A percentile compares a stretch with the other conserved stretches of the same genome.
These are phyloP conservation scores for Obelidium mucronatum DNA, from an alignment of 192 early-diverging fungal species.

Conservation along the genomic window DNA sequence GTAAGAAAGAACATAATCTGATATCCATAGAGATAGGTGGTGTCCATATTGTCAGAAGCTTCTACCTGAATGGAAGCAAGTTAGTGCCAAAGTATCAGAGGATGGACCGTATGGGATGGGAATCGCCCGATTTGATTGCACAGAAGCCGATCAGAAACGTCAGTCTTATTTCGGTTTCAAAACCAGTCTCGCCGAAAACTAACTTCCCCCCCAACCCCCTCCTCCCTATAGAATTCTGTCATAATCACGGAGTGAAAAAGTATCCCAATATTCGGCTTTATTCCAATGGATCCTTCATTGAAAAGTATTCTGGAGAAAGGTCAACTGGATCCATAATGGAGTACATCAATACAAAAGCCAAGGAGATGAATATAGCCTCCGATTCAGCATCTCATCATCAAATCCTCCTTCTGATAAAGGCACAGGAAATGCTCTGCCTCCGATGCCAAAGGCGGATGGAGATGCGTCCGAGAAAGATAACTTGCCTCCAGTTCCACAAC, in stretches of 20 bases:
- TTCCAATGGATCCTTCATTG: conserved; percentile 12
- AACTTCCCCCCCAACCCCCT: not conserved
- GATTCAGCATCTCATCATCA: not conserved
- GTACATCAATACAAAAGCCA: not conserved
- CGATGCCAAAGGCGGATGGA: conserved; percentile 7
- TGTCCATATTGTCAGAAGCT: conserved; percentile 26
- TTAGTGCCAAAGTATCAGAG: not conserved
- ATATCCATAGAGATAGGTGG: conserved; percentile 6
- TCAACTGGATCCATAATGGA: not conserved
- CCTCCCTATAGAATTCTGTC: conserved; percentile 10
- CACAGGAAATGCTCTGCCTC: not conserved
- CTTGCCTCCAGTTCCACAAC: no score
- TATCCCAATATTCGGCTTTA: conserved; percentile 25
- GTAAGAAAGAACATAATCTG: no score
- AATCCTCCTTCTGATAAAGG: not conserved
- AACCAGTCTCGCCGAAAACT: not conserved
- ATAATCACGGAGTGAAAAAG: conserved; percentile 9
- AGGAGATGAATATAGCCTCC: not conserved
- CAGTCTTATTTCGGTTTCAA: not conserved
- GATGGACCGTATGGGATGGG: not conserved
- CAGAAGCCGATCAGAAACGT: not conserved
- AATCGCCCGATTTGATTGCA: conserved; percentile 29
- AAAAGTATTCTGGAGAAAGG: conserved; percentile 22
- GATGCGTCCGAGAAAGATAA: not conserved
- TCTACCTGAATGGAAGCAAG: conserved; percentile 4